A percentile compares a stretch with the other conserved stretches of the same genome.
Evolutionary conservation across 2,329 filamentous ascomycete species (phyloP).

Genomic region (Fusarium irregulare): DNA sequence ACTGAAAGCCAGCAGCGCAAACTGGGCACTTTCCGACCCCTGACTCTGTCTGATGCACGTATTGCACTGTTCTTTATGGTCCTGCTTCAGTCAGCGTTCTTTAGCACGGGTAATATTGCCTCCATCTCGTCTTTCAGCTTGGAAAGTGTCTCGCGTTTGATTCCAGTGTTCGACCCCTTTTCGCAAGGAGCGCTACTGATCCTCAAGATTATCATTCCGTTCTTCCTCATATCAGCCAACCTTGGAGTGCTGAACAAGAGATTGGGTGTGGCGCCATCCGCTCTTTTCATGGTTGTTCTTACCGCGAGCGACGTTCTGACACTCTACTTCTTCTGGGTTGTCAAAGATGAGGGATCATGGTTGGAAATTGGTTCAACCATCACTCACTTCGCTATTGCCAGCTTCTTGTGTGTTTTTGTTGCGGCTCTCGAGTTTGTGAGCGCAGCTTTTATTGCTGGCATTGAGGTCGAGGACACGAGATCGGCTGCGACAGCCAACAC

Average conservation of each 20-base stretch:
- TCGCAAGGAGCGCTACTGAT: constrained; percentile 88
- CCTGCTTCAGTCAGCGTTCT: constrained; percentile 94
- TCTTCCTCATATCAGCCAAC: constrained; percentile 90
- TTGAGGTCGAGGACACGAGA: constrained; percentile 68
- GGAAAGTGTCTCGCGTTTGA: constrained; percentile 86
- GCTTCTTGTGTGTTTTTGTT: constrained; percentile 89
- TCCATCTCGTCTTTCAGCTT: constrained; percentile 94
- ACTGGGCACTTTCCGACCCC: constrained; percentile 64
- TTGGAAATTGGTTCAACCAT: constrained; percentile 97
- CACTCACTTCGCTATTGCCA: constrained; percentile 94
- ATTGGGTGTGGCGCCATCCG: constrained; percentile 85
- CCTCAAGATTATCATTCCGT: constrained; percentile 92
- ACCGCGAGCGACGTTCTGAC: constrained; percentile 91
- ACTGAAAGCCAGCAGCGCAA: constrained; percentile 25
- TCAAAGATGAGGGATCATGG: constrained; percentile 96
- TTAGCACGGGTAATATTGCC: constrained; percentile 95
- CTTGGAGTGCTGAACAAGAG: constrained; percentile 91
- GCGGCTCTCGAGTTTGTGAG: constrained; percentile 87
- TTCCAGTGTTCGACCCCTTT: constrained; percentile 95
- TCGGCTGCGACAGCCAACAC: constrained; percentile 6
- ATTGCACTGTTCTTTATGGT: constrained; percentile 96
- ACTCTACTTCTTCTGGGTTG: constrained; percentile 97
- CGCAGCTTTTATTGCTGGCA: constrained; percentile 82
- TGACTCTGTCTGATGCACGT: constrained; percentile 85
- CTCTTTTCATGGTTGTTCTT: constrained; percentile 95